A percentile compares a stretch with the other conserved stretches of the same genome.
Conservation (phyloP, 441 rosid species). For the Arabidopsis lyrata region DNA sequence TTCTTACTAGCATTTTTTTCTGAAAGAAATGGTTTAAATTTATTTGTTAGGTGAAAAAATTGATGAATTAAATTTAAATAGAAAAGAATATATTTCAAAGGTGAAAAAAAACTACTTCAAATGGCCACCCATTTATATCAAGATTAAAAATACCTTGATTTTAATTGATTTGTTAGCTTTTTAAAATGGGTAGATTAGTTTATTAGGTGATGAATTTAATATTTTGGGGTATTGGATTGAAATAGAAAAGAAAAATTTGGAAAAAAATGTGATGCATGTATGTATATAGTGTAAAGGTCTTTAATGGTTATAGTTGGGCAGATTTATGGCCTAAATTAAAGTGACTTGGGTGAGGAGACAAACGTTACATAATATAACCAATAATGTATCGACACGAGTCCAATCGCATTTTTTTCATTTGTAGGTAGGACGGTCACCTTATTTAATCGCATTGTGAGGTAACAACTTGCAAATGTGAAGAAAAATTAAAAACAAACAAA, state of each 20-base stretch:
- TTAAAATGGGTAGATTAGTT: neutral
- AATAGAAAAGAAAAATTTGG: neutral
- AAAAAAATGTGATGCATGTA: slow-evolving; percentile 35
- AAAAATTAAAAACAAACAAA: slow-evolving; percentile 8
- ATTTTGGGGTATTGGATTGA: neutral
- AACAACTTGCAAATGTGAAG: slow-evolving; percentile 28
- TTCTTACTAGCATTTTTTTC: neutral
- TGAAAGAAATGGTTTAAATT: neutral
- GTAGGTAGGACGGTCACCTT: slow-evolving; percentile 44
- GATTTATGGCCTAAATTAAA: slow-evolving; percentile 41
- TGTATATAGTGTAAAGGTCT: slow-evolving; percentile 24
- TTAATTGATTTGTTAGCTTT: neutral
- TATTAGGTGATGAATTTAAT: slow-evolving; percentile 4
- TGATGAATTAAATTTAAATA: neutral
- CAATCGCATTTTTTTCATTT: neutral
- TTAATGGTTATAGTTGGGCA: slow-evolving; percentile 42
- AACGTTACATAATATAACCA: slow-evolving; percentile 12
- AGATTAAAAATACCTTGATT: no score
- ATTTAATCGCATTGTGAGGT: slow-evolving; percentile 28
- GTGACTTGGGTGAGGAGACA: slow-evolving; percentile 42
- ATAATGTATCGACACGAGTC: slow-evolving; percentile 19
- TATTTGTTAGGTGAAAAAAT: neutral
- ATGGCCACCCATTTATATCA: no score
- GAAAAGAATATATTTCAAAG: no score
- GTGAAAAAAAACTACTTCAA: no score